Conservation (phyloP, 176 grass and related monocot species). For the Ensete ventricosum region DNA sequence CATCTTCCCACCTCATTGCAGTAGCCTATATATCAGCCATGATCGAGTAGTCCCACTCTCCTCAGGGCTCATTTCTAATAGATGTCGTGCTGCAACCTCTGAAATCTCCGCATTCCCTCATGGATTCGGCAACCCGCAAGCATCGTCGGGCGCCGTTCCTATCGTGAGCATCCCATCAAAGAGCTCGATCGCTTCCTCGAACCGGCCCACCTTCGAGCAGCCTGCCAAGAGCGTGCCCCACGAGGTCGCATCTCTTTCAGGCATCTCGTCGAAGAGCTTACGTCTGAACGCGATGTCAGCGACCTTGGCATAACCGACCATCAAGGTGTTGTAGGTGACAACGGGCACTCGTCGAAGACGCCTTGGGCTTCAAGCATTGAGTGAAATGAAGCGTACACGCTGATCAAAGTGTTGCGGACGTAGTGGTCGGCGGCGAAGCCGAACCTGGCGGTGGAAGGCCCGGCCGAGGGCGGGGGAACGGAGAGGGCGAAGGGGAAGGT, state of each 20-base stretch:
- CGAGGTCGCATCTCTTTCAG: conserved; percentile 32
- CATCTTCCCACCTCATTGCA: conserved; percentile 52
- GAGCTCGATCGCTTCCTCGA: conserved; percentile 25
- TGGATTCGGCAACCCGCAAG: conserved; percentile 57
- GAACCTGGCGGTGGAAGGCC: conserved; percentile 15
- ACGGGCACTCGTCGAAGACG: conserved; percentile 31
- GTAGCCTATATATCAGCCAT: conserved; percentile 43
- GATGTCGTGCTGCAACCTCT: conserved; percentile 34
- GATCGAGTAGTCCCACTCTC: conserved; percentile 45
- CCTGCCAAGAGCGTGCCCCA: conserved; percentile 43
- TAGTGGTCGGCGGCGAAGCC: conserved; percentile 23
- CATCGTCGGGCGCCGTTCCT: conserved; percentile 30
- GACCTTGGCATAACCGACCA: conserved; percentile 29
- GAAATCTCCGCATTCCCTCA: conserved; percentile 30
- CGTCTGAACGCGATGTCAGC: conserved; percentile 13
- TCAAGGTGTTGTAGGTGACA: conserved; percentile 37
- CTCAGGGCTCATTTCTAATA: conserved; percentile 37
- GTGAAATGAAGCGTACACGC: conserved; percentile 26
- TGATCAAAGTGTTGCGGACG: conserved; percentile 45
- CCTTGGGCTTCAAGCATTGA: conserved; percentile 25
- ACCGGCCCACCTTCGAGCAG: conserved; percentile 12
- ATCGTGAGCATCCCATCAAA: conserved; percentile 36
- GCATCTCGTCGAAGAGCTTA: conserved; percentile 38
- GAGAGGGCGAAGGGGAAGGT: conserved; percentile 37
- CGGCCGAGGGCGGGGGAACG: conserved; percentile 19